Evolutionary conservation across 2,329 filamentous ascomycete genomes (phyloP).

Genomic region (Xylaria sp.): DNA sequence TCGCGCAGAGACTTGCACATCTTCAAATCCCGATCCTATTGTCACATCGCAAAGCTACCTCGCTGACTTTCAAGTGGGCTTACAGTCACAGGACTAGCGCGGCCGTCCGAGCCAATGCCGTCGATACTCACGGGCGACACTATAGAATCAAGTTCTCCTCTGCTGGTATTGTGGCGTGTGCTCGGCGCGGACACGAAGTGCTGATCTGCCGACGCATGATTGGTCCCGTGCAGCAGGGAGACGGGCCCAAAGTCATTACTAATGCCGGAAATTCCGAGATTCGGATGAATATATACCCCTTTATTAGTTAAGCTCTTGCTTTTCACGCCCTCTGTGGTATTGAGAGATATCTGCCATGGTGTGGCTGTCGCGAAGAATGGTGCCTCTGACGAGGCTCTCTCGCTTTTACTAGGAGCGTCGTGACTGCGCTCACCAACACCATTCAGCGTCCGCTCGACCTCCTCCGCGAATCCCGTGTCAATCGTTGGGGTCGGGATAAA

Average conservation of each 20-base stretch:
- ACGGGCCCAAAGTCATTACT: slow-evolving; percentile 19
- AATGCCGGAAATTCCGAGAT: not conserved
- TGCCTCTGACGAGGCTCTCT: not conserved
- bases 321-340: not conserved
- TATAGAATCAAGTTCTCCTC: slow-evolving; percentile 17
- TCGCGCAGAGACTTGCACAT: not conserved
- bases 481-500: slow-evolving; percentile 46
- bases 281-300: not conserved
- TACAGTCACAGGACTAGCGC: slow-evolving; percentile 36
- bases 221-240: slow-evolving; percentile 40
- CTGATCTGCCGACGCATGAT: slow-evolving; percentile 21
- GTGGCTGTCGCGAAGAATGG: not conserved
- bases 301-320: not conserved
- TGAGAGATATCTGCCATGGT: not conserved
- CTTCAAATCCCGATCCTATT: no score
- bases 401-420: not conserved
- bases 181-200: slow-evolving; percentile 38
- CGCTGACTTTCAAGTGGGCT: slow-evolving; percentile 43
- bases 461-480: slow-evolving; percentile 41
- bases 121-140: slow-evolving; percentile 42
- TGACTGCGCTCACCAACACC: not conserved
- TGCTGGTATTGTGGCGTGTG: slow-evolving; percentile 8
- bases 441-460: slow-evolving; percentile 18
- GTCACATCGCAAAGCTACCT: slow-evolving; percentile 34
- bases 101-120: slow-evolving; percentile 11